A percentile compares a stretch with the other conserved stretches of the same genome.
Evolutionary conservation across 176 grass and related monocot species (phyloP).

Genomic region (Poa pratensis): DNA sequence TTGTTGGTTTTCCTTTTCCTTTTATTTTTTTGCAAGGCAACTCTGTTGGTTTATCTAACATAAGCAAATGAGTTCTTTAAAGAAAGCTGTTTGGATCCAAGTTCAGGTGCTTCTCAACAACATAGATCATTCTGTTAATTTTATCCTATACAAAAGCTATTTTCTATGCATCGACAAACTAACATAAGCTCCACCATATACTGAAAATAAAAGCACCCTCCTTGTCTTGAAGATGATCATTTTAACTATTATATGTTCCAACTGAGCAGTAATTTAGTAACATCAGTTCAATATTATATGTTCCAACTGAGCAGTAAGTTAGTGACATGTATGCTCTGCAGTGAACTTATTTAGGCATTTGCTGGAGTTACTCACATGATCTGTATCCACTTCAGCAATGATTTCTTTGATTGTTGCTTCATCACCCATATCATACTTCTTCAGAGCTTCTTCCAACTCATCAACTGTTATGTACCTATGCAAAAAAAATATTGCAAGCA

Average conservation of each 20-base stretch:
- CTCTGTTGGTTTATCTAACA: not conserved
- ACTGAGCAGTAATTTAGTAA: slow-evolving; percentile 13
- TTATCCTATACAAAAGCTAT: not conserved
- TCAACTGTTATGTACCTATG: slow-evolving; percentile 84
- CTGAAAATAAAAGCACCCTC: slow-evolving; percentile 6
- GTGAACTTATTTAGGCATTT: slow-evolving; percentile 17
- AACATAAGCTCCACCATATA: too few relatives aligned
- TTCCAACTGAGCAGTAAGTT: slow-evolving; percentile 5
- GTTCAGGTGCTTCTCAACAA: not conserved
- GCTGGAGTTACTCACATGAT: slow-evolving; percentile 60
- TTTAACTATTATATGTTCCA: not conserved
- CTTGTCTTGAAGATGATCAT: not conserved
- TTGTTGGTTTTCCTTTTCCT: too few relatives aligned
- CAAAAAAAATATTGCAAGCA: slow-evolving; percentile 39
- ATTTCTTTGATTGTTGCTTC: slow-evolving; percentile 95
- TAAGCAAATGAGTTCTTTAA: not conserved
- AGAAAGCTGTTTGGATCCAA: slow-evolving; percentile 1
- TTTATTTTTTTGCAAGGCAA: too few relatives aligned
- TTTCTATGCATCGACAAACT: not conserved
- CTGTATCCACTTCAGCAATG: slow-evolving; percentile 95
- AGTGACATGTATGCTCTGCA: not conserved
- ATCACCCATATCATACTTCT: slow-evolving; percentile 95
- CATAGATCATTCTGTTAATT: not conserved
- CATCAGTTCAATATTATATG: not conserved
- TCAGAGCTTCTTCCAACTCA: slow-evolving; percentile 90